Evolutionary conservation across 148 eudicot genomes (phyloP), one percentile per base, ranked within the genome.

Genomic region (Rhododendron ferrugineum): DNA sequence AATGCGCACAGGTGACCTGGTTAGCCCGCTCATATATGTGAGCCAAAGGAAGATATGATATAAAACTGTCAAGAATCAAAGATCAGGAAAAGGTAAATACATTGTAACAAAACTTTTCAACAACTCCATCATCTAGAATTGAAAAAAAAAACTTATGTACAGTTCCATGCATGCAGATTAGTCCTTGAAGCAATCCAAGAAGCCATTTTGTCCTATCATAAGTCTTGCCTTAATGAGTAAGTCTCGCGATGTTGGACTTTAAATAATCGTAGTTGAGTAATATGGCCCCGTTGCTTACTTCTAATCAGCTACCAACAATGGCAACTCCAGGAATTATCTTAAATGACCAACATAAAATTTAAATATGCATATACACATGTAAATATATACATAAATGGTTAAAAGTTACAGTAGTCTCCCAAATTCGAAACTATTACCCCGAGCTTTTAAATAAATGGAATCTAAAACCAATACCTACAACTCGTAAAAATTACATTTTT

Each of bases 41-140:
- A 36, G 99, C 99, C 92, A 96, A 89, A 75, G 99, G 99, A 88
- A 96, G 98, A 89, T 96, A 96, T n/a, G 99, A 96, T 90, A 96
- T 92, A 87, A 90, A 94, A 79, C 97, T 96, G 94, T 68, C 75
- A 83, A 79, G 74, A 26, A 86, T 37, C 28, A 89, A 75, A 44
- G 32, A 78, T 52, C 28, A 15, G 62, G 37, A 52, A 75, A 85
- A 62, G 2, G 16, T 52, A 62, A 58, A 6, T 28, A 42, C 7
- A 36, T 18, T 18, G 46, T 1, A 34, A 52, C 16, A 80, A 34
- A 80, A 54, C 62, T 20, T 36, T 28, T 30, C 9, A 16, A 14
- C 1, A 70, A 70, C 75, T 70, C 8, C 75, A 70, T 23, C 49
- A 76, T 22, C 42, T 76, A 22, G 49, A 37, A 76, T 9, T 0